phyloP scores from a whole-genome alignment of 768 basidiomycete species.

The Boletellus ananas region DNA sequence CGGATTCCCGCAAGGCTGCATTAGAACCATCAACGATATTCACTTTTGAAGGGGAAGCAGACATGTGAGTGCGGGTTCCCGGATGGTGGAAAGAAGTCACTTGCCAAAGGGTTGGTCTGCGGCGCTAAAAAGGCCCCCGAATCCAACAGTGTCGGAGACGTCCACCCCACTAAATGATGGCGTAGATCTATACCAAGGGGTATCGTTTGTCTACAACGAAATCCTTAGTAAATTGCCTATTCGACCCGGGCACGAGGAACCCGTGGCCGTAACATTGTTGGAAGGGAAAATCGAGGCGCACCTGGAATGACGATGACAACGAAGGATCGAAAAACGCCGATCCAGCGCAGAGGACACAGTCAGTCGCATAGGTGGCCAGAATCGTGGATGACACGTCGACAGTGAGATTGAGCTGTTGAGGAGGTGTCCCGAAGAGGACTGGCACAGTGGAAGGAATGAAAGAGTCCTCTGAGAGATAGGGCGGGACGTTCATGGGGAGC shows the following conservation, averaged over 20 bases:
- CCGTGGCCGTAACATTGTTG: background rate
- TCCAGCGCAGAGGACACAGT: constrained; percentile 28
- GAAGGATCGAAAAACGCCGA: constrained; percentile 16
- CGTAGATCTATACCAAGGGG: constrained; percentile 9
- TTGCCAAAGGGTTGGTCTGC: constrained; percentile 15
- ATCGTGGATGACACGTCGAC: constrained; percentile 11
- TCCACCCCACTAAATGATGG: constrained; percentile 18
- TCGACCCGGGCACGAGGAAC: background rate
- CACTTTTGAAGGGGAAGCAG: constrained; percentile 6
- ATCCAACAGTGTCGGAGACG: constrained; percentile 18
- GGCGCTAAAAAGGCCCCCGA: constrained; percentile 17
- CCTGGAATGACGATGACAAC: constrained; percentile 24
- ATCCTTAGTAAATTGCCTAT: background rate
- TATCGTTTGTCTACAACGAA: constrained; percentile 14
- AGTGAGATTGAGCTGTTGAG: constrained; percentile 27
- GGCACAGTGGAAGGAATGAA: constrained; percentile 16
- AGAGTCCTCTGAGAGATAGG: constrained; percentile 10
- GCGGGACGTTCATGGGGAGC: constrained; percentile 21
- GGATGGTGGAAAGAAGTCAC: background rate
- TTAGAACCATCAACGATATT: constrained; percentile 25
- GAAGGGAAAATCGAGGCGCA: constrained; percentile 11
- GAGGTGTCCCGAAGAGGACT: constrained; percentile 24
- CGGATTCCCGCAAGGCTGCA: background rate
- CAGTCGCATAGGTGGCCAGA: constrained; percentile 16
- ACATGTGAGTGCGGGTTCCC: background rate